Percentiles rank a stretch among this genome's conserved stretches.
Evolutionary conservation across 331 rosid genomes (phyloP).

Genomic region (Pyrus hybrid): DNA sequence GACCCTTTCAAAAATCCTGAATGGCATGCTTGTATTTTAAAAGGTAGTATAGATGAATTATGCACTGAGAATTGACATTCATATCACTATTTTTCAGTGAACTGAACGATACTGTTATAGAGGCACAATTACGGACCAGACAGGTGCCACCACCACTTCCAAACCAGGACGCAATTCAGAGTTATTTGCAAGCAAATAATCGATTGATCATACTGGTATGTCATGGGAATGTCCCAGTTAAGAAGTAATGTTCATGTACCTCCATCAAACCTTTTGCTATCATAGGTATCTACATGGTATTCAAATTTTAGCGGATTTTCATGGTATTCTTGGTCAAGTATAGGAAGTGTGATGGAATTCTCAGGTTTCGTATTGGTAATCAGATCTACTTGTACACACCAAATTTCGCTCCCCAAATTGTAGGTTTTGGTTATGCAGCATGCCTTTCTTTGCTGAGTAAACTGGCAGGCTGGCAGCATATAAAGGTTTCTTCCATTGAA

Average conservation of each 20-base stretch:
- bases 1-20: too few species aligned
- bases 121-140: conserved; percentile 70
- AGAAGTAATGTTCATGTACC: neutral
- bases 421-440: neutral
- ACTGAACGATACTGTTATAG: conserved; percentile 78
- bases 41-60: neutral
- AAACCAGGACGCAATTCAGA: conserved; percentile 39
- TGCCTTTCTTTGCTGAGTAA: neutral
- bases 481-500: neutral
- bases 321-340: neutral
- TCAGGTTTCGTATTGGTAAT: neutral
- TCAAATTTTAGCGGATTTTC: neutral
- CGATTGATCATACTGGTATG: conserved; percentile 90
- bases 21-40: too few species aligned
- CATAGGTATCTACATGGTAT: neutral
- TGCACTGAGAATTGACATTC: conserved; percentile 8
- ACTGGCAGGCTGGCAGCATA: neutral
- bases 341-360: neutral
- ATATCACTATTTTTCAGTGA: conserved; percentile 52
- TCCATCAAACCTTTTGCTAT: neutral
- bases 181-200: conserved; percentile 49
- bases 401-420: neutral
- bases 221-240: neutral
- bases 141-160: conserved; percentile 60
- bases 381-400: neutral